Conservation (phyloP, 495 filamentous ascomycete species). For the Mycothermus thermophilus region DNA sequence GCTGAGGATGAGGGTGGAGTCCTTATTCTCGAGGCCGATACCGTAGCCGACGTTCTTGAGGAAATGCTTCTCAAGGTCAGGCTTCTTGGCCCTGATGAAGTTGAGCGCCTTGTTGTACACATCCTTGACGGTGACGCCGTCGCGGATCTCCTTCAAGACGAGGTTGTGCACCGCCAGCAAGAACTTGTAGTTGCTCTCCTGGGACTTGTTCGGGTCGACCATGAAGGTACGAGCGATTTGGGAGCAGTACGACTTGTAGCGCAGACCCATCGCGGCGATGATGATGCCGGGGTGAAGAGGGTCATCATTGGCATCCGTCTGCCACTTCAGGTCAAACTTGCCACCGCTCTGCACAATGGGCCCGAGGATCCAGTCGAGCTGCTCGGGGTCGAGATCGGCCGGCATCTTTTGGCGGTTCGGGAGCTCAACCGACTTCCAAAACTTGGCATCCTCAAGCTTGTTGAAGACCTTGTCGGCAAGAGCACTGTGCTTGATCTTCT, state of each 20-base stretch:
- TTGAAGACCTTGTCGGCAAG: conserved; percentile 71
- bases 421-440: conserved; percentile 66
- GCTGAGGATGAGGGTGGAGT: conserved; percentile 67
- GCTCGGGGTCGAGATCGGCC: conserved; percentile 70
- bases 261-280: conserved; percentile 73
- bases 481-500: conserved; percentile 82
- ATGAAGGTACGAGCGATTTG: conserved; percentile 85
- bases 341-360: conserved; percentile 94
- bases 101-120: conserved; percentile 76
- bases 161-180: conserved; percentile 71
- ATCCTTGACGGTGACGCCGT: conserved; percentile 77
- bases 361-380: conserved; percentile 85
- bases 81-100: conserved; percentile 71
- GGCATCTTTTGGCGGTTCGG: conserved; percentile 60
- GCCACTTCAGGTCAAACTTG: conserved; percentile 77
- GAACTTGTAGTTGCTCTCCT: conserved; percentile 90
- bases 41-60: conserved; percentile 77
- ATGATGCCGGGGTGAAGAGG: conserved; percentile 90
- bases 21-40: conserved; percentile 82
- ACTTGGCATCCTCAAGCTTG: conserved; percentile 86
- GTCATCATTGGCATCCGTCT: conserved; percentile 58
- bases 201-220: conserved; percentile 88
- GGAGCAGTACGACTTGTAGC: conserved; percentile 90
- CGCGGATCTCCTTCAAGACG: conserved; percentile 77
- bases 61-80: conserved; percentile 88